phyloP scores from a whole-genome alignment of 169 alveolate genomes.

The Eimeria maxima region DNA sequence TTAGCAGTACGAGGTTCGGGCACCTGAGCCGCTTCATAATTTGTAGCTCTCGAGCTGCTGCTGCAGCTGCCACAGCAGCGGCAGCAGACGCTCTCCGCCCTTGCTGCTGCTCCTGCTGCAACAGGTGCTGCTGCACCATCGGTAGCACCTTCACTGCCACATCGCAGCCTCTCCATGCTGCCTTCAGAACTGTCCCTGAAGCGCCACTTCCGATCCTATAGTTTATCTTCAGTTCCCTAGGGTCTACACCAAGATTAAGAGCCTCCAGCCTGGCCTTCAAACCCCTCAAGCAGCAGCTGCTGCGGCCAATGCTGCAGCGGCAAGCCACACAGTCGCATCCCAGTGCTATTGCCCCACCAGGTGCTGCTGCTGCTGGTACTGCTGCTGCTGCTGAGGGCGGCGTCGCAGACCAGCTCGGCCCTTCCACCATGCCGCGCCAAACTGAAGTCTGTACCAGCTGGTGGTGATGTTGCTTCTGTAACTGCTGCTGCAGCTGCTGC shows the following conservation, averaged over 20 bases:
- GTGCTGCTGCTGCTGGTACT: background rate
- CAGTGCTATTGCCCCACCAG: background rate
- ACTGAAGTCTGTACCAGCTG: background rate
- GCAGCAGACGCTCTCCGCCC: background rate
- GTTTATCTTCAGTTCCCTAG: constrained; percentile 22
- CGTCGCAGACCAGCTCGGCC: constrained; percentile 4
- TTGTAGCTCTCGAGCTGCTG: constrained; percentile 88
- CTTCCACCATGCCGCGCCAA: background rate
- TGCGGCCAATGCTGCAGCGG: constrained; percentile 72
- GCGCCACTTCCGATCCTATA: constrained; percentile 82
- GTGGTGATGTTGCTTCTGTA: constrained; percentile 2
- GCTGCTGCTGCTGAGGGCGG: constrained; percentile 12
- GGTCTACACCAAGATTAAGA: constrained; percentile 26
- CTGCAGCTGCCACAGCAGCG: constrained; percentile 50
- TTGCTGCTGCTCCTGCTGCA: constrained; percentile 4
- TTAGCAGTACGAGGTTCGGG: constrained; percentile 90
- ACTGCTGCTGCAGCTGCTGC: constrained; percentile 9
- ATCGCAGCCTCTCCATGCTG: constrained; percentile 84
- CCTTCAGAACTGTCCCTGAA: constrained; percentile 79
- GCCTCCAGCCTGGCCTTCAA: constrained; percentile 46
- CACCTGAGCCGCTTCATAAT: constrained; percentile 90
- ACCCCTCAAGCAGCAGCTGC: constrained; percentile 54
- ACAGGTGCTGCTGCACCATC: constrained; percentile 85
- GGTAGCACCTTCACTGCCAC: constrained; percentile 84
- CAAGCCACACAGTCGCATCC: constrained; percentile 44